Evolutionary conservation across 495 filamentous ascomycete species (phyloP).

Genomic region (Alectoria sarmentosa): DNA sequence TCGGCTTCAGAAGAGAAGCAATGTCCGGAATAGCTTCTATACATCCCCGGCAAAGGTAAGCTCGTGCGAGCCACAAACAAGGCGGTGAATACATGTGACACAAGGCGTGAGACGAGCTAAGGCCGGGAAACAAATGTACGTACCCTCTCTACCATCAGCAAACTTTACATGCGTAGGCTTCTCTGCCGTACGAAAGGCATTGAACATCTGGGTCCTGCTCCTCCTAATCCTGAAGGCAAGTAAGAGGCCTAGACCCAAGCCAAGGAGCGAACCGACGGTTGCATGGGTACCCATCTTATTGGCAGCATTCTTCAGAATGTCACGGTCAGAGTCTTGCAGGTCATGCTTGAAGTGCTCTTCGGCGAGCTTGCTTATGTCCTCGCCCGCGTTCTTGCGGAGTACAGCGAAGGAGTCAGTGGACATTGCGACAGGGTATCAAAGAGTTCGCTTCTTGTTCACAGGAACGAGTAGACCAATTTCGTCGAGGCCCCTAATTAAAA

Average conservation of each 20-base stretch:
- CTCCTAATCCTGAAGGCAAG: conserved; percentile 50
- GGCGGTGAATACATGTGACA: background rate
- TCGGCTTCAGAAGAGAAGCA: conserved; percentile 49
- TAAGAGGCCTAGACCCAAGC: conserved; percentile 51
- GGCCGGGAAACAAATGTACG: background rate
- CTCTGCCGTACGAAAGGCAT: conserved; percentile 49
- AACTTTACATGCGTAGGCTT: conserved; percentile 57
- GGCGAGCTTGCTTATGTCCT: conserved; percentile 51
- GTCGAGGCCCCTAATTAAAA: no score
- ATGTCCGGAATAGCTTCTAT: conserved; percentile 57
- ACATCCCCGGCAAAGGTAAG: background rate
- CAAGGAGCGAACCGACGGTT: conserved; percentile 51
- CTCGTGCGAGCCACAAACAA: background rate
- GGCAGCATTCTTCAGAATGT: conserved; percentile 48
- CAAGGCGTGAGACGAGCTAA: background rate
- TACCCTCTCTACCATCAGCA: conserved; percentile 52
- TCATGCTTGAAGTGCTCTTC: conserved; percentile 59
- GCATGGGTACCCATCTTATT: conserved; percentile 45
- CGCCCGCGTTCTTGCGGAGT: conserved; percentile 45
- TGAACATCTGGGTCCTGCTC: conserved; percentile 49
- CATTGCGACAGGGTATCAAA: conserved; percentile 22
- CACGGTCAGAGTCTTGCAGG: conserved; percentile 51
- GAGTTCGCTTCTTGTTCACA: background rate
- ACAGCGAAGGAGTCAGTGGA: conserved; percentile 47
- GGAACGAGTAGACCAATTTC: no score